Conservation (phyloP, 768 basidiomycete genomes). For the Holtermannia corniformis region DNA sequence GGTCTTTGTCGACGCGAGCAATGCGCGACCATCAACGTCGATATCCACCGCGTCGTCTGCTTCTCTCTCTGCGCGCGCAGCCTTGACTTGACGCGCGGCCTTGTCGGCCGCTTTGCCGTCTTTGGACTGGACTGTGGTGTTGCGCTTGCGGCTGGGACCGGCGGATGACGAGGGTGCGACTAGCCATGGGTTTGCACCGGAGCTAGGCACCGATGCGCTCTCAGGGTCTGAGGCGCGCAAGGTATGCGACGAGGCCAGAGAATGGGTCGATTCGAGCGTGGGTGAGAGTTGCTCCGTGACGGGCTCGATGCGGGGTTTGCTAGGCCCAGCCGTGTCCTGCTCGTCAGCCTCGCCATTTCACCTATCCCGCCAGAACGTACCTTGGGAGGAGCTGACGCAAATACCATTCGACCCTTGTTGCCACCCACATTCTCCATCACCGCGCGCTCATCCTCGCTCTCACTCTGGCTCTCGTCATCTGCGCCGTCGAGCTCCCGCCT, state of each 20-base stretch:
- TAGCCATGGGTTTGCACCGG: slow-evolving; percentile 74
- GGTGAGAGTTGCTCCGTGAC: slow-evolving; percentile 3
- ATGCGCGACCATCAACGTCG: slow-evolving; percentile 44
- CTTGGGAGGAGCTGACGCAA: slow-evolving; percentile 18
- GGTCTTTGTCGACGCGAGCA: slow-evolving; percentile 21
- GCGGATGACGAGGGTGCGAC: slow-evolving; percentile 40
- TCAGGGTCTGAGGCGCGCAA: not conserved
- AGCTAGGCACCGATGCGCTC: not conserved
- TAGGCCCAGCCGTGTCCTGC: not conserved
- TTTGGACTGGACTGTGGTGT: slow-evolving; percentile 63
- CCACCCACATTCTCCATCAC: slow-evolving; percentile 39
- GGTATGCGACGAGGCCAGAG: slow-evolving; percentile 20
- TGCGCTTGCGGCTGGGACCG: slow-evolving; percentile 59
- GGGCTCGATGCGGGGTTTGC: no score
- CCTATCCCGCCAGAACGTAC: slow-evolving; percentile 7
- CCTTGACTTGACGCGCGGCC: slow-evolving; percentile 65
- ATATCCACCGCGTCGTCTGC: slow-evolving; percentile 79
- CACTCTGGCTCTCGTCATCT: slow-evolving; percentile 34
- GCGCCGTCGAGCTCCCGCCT: slow-evolving; percentile 55
- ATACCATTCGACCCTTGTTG: slow-evolving; percentile 43
- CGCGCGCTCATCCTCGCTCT: slow-evolving; percentile 16
- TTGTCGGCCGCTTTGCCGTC: slow-evolving; percentile 55
- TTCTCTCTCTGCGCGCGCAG: slow-evolving; percentile 53
- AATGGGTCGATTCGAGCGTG: not conserved
- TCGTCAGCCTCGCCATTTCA: not conserved